A percentile compares a stretch with the other conserved stretches of the same genome.
These are phyloP conservation scores for Neonectria coccinea DNA, from an alignment of 2,329 filamentous ascomycete genomes.

Conservation along the genomic window DNA sequence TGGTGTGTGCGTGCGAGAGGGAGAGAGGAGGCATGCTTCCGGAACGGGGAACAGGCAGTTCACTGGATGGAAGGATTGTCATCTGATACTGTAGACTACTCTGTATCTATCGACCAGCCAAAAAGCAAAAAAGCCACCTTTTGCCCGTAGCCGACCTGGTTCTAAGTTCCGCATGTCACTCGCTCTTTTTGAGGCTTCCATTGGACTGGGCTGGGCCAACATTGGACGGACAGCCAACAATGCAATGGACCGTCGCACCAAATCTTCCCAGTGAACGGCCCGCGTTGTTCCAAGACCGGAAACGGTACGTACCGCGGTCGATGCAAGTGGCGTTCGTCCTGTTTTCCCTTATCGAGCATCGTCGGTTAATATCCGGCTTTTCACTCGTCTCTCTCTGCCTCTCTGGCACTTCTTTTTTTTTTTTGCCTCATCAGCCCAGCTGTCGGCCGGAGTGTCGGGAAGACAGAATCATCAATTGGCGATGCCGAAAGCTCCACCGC, in stretches of 20 bases:
- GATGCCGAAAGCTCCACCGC: constrained; percentile 29
- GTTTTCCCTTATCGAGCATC: constrained; percentile 31
- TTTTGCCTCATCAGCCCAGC: neutral
- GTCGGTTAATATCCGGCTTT: constrained; percentile 39
- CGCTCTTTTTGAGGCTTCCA: neutral
- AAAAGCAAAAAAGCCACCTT: constrained; percentile 8
- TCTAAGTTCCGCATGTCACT: neutral
- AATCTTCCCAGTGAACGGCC: too few relatives aligned
- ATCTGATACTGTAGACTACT: neutral
- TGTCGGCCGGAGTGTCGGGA: constrained; percentile 24
- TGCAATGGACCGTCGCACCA: too few relatives aligned
- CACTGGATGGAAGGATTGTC: neutral
- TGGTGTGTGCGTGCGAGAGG: neutral
- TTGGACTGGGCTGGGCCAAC: neutral
- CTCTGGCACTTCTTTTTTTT: neutral
- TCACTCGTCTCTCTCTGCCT: constrained; percentile 15
- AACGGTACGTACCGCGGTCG: neutral
- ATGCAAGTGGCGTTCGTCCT: neutral
- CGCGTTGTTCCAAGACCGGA: neutral
- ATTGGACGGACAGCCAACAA: too few relatives aligned
- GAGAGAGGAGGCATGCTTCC: neutral
- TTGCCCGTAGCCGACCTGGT: neutral
- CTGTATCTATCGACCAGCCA: neutral
- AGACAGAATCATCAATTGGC: constrained; percentile 25
- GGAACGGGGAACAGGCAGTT: neutral